These are phyloP conservation scores for Deuterostichococcus epilithicus DNA, from an alignment of 139 green algal genomes.

Conservation along the genomic window DNA sequence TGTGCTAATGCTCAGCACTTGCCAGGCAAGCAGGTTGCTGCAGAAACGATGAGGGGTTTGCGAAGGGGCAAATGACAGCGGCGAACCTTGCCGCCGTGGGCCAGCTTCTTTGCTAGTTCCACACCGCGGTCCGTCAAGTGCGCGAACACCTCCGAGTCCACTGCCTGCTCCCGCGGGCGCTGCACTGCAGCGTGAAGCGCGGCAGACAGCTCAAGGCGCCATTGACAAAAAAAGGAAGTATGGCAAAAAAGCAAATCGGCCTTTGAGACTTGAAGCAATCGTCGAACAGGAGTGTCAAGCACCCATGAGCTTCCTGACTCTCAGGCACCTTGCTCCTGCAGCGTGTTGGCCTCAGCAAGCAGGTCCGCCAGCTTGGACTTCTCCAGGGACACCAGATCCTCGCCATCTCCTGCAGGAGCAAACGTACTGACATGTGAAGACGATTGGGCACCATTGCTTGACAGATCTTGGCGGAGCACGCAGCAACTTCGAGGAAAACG, in stretches of 20 bases:
- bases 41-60: neutral
- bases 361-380: constrained; percentile 8
- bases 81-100: constrained; percentile 9
- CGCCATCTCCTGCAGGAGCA: neutral
- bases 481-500: neutral
- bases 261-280: too few relatives aligned
- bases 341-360: constrained; percentile 7
- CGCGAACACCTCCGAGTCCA: constrained; percentile 54
- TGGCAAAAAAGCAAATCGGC: too few relatives aligned
- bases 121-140: constrained; percentile 32
- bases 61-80: neutral
- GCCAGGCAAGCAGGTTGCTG: neutral
- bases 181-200: constrained; percentile 32
- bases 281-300: neutral
- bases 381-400: constrained; percentile 15
- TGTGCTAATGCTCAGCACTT: neutral
- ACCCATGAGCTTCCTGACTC: neutral
- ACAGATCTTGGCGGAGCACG: neutral
- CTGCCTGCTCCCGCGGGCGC: constrained; percentile 49
- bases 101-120: constrained; percentile 30
- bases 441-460: too few relatives aligned
- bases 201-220: too few relatives aligned
- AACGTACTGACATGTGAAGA: too few relatives aligned
- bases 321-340: constrained; percentile 7
- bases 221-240: too few relatives aligned